Percentiles rank a stretch among this genome's conserved stretches.
phyloP scores from a whole-genome alignment of 2,329 filamentous ascomycete species.

The Neonectria neomacrospora region DNA sequence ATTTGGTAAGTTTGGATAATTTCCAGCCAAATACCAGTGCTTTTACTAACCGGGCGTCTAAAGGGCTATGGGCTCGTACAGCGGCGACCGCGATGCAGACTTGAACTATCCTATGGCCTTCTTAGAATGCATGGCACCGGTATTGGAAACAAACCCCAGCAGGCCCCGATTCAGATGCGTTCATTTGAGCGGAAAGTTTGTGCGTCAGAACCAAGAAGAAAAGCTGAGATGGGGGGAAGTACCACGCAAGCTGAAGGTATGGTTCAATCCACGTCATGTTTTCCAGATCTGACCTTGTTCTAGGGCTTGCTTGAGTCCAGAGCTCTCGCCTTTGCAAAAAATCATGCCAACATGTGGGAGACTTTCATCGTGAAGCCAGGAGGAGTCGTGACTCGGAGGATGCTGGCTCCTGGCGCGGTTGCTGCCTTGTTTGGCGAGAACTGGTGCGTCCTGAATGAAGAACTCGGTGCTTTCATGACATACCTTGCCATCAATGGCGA shows the following conservation, averaged over 20 bases:
- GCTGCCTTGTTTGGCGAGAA: slow-evolving; percentile 32
- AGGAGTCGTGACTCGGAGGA: slow-evolving; percentile 20
- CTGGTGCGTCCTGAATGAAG: slow-evolving; percentile 28
- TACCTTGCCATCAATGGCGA: slow-evolving; percentile 32
- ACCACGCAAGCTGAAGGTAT: slow-evolving; percentile 38
- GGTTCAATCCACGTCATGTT: rapidly evolving
- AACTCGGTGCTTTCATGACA: slow-evolving; percentile 35
- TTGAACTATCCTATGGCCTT: slow-evolving; percentile 39
- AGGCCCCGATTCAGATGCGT: slow-evolving; percentile 44
- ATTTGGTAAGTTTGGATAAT: slow-evolving; percentile 32
- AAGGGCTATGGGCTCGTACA: slow-evolving; percentile 40
- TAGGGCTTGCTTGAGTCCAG: slow-evolving; percentile 34
- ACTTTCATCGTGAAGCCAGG: slow-evolving; percentile 36
- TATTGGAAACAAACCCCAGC: slow-evolving; percentile 13
- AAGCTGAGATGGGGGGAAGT: slow-evolving; percentile 41
- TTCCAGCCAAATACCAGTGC: not conserved
- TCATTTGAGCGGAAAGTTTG: slow-evolving; percentile 50
- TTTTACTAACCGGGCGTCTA: not conserved
- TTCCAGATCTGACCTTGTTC: not conserved
- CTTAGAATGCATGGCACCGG: slow-evolving; percentile 17
- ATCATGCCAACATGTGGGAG: slow-evolving; percentile 26
- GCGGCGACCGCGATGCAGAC: slow-evolving; percentile 30
- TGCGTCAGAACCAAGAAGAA: slow-evolving; percentile 47
- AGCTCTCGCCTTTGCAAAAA: slow-evolving; percentile 25
- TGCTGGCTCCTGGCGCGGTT: not conserved